Evolutionary conservation across 2,329 filamentous ascomycete species (phyloP).

Genomic region (Fusarium sulawesiense): DNA sequence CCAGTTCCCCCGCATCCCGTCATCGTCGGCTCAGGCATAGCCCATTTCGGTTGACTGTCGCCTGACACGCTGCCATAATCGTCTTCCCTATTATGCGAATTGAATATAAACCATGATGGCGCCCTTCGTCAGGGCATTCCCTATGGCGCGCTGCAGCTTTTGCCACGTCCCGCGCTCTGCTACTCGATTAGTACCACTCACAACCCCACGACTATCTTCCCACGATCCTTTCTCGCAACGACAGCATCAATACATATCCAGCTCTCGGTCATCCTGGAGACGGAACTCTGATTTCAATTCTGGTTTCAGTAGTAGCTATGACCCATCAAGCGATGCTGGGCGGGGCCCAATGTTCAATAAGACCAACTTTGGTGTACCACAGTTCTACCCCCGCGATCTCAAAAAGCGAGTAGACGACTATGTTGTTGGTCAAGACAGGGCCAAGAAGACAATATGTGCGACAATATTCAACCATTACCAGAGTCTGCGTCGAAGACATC

Average conservation of each 20-base stretch:
- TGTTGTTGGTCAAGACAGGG: conserved; percentile 93
- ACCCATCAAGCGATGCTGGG: conserved; percentile 63
- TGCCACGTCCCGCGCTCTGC: conserved; percentile 21
- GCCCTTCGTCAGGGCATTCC: conserved; percentile 43
- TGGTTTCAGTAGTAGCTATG: conserved; percentile 70
- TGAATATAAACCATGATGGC: conserved; percentile 36
- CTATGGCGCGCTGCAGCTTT: conserved; percentile 28
- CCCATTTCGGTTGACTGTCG: conserved; percentile 35
- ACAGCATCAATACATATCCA: conserved; percentile 44
- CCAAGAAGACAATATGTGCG: conserved; percentile 92
- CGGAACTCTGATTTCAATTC: conserved; percentile 65
- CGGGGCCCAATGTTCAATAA: conserved; percentile 71
- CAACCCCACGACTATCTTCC: conserved; percentile 4
- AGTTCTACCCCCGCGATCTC: conserved; percentile 74
- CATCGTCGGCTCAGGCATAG: conserved; percentile 39
- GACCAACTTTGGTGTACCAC: conserved; percentile 67
- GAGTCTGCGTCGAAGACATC: conserved; percentile 79
- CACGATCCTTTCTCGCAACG: conserved; percentile 11
- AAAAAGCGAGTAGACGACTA: conserved; percentile 95
- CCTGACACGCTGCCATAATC: conserved; percentile 23
- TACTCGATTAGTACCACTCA: conserved; percentile 7
- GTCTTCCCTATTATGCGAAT: conserved; percentile 40
- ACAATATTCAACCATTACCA: conserved; percentile 98
- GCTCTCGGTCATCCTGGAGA: conserved; percentile 48
- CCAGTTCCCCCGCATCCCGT: conserved; percentile 42